Evolutionary conservation across 2,329 filamentous ascomycete genomes (phyloP).

Genomic region (Cladosporium phlei): DNA sequence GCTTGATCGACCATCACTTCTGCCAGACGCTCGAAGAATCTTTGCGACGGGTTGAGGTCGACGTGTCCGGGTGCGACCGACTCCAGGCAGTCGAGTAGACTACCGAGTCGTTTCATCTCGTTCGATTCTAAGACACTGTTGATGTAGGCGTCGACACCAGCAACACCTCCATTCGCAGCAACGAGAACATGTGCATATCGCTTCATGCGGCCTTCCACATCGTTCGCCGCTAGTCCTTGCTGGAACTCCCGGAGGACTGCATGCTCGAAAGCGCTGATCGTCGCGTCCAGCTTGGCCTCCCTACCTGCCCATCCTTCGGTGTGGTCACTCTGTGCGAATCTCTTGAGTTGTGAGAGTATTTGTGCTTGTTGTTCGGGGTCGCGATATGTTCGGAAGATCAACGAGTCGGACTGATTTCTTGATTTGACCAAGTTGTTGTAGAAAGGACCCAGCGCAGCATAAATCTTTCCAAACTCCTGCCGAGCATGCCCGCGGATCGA

Average conservation of each 20-base stretch:
- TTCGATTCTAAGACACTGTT: slow-evolving; percentile 82
- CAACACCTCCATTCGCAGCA: slow-evolving; percentile 71
- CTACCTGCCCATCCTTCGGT: slow-evolving; percentile 67
- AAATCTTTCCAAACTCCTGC: slow-evolving; percentile 85
- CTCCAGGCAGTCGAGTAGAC: slow-evolving; percentile 77
- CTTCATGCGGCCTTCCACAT: slow-evolving; percentile 83
- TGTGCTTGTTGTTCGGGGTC: slow-evolving; percentile 87
- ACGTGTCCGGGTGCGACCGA: slow-evolving; percentile 61
- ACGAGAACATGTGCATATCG: slow-evolving; percentile 84
- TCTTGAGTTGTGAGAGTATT: slow-evolving; percentile 75
- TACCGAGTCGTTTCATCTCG: slow-evolving; percentile 65
- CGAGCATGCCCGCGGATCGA: slow-evolving; percentile 81
- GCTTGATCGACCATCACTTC: slow-evolving; percentile 78
- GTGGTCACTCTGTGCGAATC: slow-evolving; percentile 77
- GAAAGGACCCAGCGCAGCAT: slow-evolving; percentile 81
- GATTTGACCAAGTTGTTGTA: slow-evolving; percentile 76
- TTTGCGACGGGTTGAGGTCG: slow-evolving; percentile 71
- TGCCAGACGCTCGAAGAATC: slow-evolving; percentile 73
- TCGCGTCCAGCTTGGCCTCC: slow-evolving; percentile 66
- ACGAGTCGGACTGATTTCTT: slow-evolving; percentile 69
- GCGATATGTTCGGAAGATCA: slow-evolving; percentile 79
- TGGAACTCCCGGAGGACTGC: slow-evolving; percentile 89
- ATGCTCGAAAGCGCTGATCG: slow-evolving; percentile 81
- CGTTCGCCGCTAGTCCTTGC: slow-evolving; percentile 81
- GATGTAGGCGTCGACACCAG: slow-evolving; percentile 74